Evolutionary conservation across 495 filamentous ascomycete genomes (phyloP), one percentile per base, ranked within the genome.

Genomic region (Penicillium paradoxum): DNA sequence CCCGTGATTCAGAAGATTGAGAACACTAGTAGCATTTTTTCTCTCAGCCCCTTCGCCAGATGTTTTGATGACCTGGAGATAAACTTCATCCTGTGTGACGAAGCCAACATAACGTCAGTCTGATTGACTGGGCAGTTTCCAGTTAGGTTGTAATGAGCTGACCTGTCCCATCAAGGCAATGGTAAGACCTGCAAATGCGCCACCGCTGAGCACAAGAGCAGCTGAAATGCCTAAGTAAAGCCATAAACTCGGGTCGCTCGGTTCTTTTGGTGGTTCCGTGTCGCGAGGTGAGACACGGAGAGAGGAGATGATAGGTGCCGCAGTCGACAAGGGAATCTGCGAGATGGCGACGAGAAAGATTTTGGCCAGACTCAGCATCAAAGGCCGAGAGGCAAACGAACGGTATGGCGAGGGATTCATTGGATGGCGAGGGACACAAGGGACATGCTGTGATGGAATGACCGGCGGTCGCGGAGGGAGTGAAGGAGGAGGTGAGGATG

Each of bases 101-200:
- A 45, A 21, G 6, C 17, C 21, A 22, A 8, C 95, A 85, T 1
- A 21, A 19, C 14, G 22, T 36, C 11, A 30, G 37, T 8, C 18
- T 19, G 40, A 9, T 21, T 38, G 38, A 13, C 29, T 45, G 39
- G 39, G 13, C 19, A 37, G 11, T 15, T 39, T 22, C 13, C 49
- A 24, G 34, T 37, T 18, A 60, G 70, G 67, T 65, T 44, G 14
- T 8, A 44, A 36, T 19, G 6, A 29, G 7, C 46, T 19, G 4
- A 49, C 46, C 46, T 80, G 77, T 49, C 78, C 78, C 78, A 80
- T 80, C 59, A 80, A 84, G 70, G 93, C 93, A 64, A 98, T 95
- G 32, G 93, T 98, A 64, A 98, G 75, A 24, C 93, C 93, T 11
- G 93, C 95, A 71, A 98, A 98, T n/a, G 87, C 89, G 30, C 93